These are phyloP conservation scores for Mycena leptocephala DNA, from an alignment of 768 basidiomycete genomes.

Conservation along the genomic window DNA sequence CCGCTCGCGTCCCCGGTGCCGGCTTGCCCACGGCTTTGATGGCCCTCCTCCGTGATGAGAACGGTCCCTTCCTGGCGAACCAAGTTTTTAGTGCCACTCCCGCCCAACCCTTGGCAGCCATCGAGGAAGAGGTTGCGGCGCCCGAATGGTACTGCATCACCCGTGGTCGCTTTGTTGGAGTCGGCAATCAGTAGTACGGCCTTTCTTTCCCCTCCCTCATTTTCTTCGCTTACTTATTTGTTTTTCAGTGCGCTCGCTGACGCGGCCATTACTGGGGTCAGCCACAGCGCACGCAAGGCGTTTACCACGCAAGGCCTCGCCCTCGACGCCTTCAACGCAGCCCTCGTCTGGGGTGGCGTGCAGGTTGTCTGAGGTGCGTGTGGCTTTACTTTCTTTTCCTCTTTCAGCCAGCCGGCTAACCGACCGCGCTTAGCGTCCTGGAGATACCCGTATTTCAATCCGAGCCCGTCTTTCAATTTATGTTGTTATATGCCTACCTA, in stretches of 20 bases:
- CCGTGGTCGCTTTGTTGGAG: background rate
- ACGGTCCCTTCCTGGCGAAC: background rate
- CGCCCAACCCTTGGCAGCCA: background rate
- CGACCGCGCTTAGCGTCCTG: background rate
- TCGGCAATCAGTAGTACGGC: background rate
- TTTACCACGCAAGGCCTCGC: background rate
- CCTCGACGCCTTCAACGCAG: background rate
- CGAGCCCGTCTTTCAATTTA: no score
- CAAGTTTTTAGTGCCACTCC: background rate
- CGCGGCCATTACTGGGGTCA: background rate
- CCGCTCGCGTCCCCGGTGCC: background rate
- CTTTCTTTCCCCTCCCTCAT: background rate
- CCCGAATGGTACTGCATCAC: constrained; percentile 1
- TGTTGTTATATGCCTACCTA: no score
- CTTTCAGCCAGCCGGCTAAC: no score
- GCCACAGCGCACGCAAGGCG: background rate
- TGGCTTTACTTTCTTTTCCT: no score
- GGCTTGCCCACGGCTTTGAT: background rate
- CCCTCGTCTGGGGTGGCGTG: constrained; percentile 7
- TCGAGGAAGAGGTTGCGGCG: background rate
- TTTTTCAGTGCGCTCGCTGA: background rate
- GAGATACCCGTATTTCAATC: no score
- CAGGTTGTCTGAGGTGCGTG: background rate
- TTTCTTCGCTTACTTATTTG: background rate
- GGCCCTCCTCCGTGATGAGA: background rate